Evolutionary conservation across 164 flowering plant genomes (phyloP), one percentile per base, ranked within the genome.

Genomic region (Protea cynaroides): DNA sequence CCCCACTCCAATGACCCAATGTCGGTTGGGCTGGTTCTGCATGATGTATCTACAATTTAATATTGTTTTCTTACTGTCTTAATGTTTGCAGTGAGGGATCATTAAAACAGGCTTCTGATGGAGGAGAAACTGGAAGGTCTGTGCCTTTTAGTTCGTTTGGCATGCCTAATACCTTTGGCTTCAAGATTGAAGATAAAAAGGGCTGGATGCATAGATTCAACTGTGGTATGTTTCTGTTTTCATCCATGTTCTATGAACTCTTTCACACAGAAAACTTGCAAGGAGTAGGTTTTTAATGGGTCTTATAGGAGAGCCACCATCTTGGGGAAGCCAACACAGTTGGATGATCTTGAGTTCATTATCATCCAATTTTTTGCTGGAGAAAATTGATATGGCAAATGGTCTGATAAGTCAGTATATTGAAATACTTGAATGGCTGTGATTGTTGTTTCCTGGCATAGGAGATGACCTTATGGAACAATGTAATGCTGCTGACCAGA

Each of bases 151-250:
- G 79, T 61, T 69, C 86, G 54, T 62, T 86, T 8, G 68, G 36
- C 51, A 19, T 70, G 66, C 74, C 81, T 29, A 73, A 74, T 57
- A 65, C 75, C 21, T 92, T 89, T 77, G 79, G 84, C 51, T 92
- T 92, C 78, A 95, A 95, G 72, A 76, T 95, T 51, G 74, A 92
- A 80, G 99, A 95, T 66, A 86, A 73, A 65, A 92, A 72, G 71
- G 96, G 97, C 36, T 77, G 94, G 64, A 87, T 86, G 96, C 98
- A 95, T 72, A 80, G 99, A 63, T 90, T 95, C 61, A 78, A 74
- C 54, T 84, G 96, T 68, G 98, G 97, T 95, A 82, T 65, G 84
- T 25, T 55, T 22, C 46, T 22, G n/a, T 8, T 56, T 5, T 49
- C 52, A 49, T 49, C 52, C 6, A 49, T 25, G 46, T 19, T 60